Evolutionary conservation across 257 asterid species (phyloP), one percentile per base, ranked within the genome.

Genomic region (Ocimum tenuiflorum): DNA sequence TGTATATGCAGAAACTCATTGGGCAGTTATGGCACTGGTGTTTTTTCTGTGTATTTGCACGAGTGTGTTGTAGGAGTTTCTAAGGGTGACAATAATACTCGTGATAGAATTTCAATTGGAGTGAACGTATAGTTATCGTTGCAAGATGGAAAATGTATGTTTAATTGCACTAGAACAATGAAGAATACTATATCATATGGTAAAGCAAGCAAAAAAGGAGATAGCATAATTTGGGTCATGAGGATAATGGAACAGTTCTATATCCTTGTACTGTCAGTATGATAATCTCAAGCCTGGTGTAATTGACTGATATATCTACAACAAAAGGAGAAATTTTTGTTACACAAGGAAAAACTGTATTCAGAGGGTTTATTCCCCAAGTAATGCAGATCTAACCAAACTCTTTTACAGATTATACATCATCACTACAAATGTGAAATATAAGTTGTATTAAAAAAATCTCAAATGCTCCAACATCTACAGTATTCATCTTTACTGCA

Each of bases 41-140:
- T 22, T 19, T 29, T 55, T 27, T 55, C 22, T 29, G 3, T 12
- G 15, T 55, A 14, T 29, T 13, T 1, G 46, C 4, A 3, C 3
- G 48, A 12, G 31, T 49, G 9, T 19, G n/a, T 17, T 31, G 27
- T 3, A 14, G 54, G 27, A 13, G 57, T n/a, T 35, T 6, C 41
- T 35, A 35, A 35, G 8, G 8, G 41, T 35, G 41, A 35, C 41
- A 35, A 35, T 35, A 11, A 35, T 35, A 39, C n/a, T 9, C n/a
- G 13, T 33, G 29, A 35, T 43, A 58, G 31, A 62, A 48, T 75
- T 63, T 45, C 62, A 42, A 36, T 45, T 49, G 10, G 65, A 50
- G 14, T 31, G 29, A 6, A 11, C 35, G 50, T 17, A 52, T 22
- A 27, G 59, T 64, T 12, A 7, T 60, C n/a, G 35, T 47, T 35